These are phyloP conservation scores for Pseudogymnoascus sp. DNA, from an alignment of 2,329 filamentous ascomycete species.

Conservation along the genomic window DNA sequence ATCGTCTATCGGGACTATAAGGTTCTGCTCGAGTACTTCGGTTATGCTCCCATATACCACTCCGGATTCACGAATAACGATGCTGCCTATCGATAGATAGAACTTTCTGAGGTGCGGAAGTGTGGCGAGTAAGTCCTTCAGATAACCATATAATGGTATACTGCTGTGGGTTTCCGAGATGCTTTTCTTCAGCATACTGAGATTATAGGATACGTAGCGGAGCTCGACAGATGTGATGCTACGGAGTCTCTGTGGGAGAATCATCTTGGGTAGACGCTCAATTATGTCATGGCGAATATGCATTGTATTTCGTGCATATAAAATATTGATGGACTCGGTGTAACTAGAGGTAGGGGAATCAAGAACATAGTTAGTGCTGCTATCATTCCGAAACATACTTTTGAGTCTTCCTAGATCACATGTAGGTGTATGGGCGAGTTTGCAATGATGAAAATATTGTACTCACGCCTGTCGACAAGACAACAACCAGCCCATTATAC, in stretches of 20 bases:
- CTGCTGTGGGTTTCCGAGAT: not conserved
- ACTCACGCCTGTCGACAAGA: not conserved
- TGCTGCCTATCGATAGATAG: not conserved
- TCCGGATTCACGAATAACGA: not conserved
- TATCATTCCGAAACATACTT: not conserved
- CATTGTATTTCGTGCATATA: not conserved
- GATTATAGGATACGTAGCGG: not conserved
- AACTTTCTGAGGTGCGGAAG: not conserved
- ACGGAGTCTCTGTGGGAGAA: not conserved
- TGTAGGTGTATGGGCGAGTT: not conserved
- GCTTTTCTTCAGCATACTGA: not conserved
- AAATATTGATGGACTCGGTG: not conserved
- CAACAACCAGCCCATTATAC: not conserved
- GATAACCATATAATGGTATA: not conserved
- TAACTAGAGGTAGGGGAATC: not conserved
- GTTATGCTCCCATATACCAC: not conserved
- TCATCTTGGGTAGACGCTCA: not conserved
- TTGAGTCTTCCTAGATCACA: not conserved
- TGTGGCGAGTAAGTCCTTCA: not conserved
- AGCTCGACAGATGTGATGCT: not conserved
- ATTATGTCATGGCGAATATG: not conserved
- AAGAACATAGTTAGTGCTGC: not conserved
- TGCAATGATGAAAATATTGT: not conserved
- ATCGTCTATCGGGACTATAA: not conserved
- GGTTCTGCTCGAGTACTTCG: not conserved